These are phyloP conservation scores for Dendrobium huoshanense DNA, from an alignment of 106 monocot genomes.

Conservation along the genomic window DNA sequence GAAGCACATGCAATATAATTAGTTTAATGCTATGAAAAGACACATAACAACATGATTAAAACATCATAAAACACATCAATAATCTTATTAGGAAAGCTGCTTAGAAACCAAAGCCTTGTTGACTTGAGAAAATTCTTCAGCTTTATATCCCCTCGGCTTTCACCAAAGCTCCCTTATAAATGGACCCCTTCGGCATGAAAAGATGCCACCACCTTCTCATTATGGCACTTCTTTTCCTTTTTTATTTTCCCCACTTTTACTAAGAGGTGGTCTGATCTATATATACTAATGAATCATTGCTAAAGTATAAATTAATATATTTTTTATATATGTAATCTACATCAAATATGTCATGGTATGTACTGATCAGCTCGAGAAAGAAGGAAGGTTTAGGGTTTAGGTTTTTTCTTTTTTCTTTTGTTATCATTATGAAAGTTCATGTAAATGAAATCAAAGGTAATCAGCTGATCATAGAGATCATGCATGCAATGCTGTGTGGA, in stretches of 20 bases:
- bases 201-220: constrained; percentile 3
- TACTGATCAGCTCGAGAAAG: background rate
- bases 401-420: background rate
- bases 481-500: constrained; percentile 6
- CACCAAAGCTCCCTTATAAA: constrained; percentile 1
- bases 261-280: background rate
- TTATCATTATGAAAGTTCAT: constrained; percentile 6
- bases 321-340: no score
- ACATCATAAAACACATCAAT: background rate
- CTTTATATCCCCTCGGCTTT: constrained; percentile 4
- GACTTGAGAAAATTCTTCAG: background rate
- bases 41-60: background rate
- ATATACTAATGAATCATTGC: background rate
- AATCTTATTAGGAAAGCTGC: no score
- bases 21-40: background rate
- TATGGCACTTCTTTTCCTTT: background rate
- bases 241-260: background rate
- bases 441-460: constrained; percentile 6
- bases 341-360: background rate
- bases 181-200: background rate
- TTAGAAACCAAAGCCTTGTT: background rate
- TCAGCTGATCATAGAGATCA: background rate
- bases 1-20: no score
- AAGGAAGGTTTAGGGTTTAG: background rate
- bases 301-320: background rate